phyloP scores from a whole-genome alignment of 805 yeast species.

The Hemisphaericaspora nanyangensis region DNA sequence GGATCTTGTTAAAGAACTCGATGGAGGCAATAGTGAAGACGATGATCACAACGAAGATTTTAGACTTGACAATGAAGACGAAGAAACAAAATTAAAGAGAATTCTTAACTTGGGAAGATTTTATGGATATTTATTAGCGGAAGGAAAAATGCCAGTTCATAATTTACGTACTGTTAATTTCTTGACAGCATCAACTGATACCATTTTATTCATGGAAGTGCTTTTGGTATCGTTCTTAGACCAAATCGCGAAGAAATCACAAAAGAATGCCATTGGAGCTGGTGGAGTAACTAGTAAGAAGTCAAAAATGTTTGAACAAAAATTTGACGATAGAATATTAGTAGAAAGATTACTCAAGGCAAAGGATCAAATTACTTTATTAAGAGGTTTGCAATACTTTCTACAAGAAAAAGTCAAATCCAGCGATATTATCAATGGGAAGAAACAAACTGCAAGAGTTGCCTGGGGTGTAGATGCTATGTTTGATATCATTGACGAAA shows the following conservation, averaged over 20 bases:
- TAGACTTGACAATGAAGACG: conserved; percentile 44
- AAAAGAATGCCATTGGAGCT: conserved; percentile 41
- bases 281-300: conserved; percentile 29
- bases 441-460: conserved; percentile 52
- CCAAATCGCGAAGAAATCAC: conserved; percentile 59
- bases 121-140: conserved; percentile 72
- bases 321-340: conserved; percentile 46
- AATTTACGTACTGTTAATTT: conserved; percentile 71
- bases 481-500: conserved; percentile 43
- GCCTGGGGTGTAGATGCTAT: conserved; percentile 63
- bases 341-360: conserved; percentile 52
- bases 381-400: conserved; percentile 67
- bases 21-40: conserved; percentile 38
- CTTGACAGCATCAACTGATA: conserved; percentile 60
- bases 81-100: conserved; percentile 53
- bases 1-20: conserved; percentile 77
- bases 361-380: conserved; percentile 52
- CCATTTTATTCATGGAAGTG: conserved; percentile 68
- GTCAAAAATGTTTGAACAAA: conserved; percentile 25
- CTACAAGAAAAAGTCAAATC: conserved; percentile 43
- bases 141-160: conserved; percentile 70
- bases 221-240: conserved; percentile 66
- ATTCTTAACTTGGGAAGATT: conserved; percentile 74
- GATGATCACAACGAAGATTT: conserved; percentile 23
- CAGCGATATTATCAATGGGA: conserved; percentile 49